A percentile compares a stretch with the other conserved stretches of the same genome.
phyloP scores from a whole-genome alignment of 495 filamentous ascomycete species.

The Aspergillus mulundensis region DNA sequence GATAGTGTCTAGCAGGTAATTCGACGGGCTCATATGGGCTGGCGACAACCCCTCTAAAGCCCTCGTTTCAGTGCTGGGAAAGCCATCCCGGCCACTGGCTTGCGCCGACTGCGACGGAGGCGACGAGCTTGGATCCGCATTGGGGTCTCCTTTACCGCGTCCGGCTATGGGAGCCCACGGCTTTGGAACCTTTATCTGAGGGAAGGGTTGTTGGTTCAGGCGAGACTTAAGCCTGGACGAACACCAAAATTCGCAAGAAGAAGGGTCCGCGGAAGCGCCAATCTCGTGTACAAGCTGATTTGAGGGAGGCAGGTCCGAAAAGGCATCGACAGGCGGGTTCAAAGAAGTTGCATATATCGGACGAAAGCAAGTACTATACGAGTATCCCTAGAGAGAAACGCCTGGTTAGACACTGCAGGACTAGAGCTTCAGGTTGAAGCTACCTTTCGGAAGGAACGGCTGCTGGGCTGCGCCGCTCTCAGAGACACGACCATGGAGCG shows the following conservation, averaged over 20 bases:
- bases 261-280: neutral
- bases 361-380: slow-evolving; percentile 10
- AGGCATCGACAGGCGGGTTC: neutral
- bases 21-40: slow-evolving; percentile 1
- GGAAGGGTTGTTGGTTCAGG: slow-evolving; percentile 10
- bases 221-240: slow-evolving; percentile 14
- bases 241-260: slow-evolving; percentile 15
- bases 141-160: neutral
- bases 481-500: slow-evolving; percentile 38
- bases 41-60: neutral
- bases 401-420: slow-evolving; percentile 2
- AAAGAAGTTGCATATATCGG: slow-evolving; percentile 2
- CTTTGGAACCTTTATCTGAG: neutral
- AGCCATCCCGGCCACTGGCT: neutral
- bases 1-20: slow-evolving; percentile 9
- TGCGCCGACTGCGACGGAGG: neutral
- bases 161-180: neutral
- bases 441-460: slow-evolving; percentile 29
- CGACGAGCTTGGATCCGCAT: too few relatives aligned
- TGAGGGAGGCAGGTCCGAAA: slow-evolving; percentile 1
- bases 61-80: neutral
- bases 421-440: neutral
- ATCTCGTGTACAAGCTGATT: neutral
- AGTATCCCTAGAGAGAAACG: slow-evolving; percentile 6
- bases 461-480: slow-evolving; percentile 31